Evolutionary conservation across 176 grass and related monocot genomes (phyloP).

Genomic region (Pontederia crassipes): DNA sequence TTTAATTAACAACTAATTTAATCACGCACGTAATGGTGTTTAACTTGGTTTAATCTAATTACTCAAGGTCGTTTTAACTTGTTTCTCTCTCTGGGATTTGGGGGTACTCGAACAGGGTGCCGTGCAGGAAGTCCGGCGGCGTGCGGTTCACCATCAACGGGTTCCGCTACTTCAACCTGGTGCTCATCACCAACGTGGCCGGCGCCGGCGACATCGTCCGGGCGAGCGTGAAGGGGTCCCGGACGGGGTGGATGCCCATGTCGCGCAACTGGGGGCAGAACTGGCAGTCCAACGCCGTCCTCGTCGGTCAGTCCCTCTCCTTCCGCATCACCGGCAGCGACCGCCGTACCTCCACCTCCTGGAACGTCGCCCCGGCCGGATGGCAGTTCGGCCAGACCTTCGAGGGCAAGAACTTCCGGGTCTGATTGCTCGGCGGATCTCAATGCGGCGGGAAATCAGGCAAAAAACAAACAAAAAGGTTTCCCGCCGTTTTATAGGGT

Average conservation of each 20-base stretch:
- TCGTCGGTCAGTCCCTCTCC: constrained; percentile 17
- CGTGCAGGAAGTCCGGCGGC: neutral
- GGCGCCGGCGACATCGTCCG: constrained; percentile 20
- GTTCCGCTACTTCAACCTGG: constrained; percentile 22
- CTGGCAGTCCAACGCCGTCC: constrained; percentile 23
- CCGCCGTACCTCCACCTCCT: constrained; percentile 23
- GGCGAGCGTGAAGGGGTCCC: constrained; percentile 17
- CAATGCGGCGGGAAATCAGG: too few species aligned
- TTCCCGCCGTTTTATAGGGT: too few species aligned
- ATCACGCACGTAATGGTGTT: too few species aligned
- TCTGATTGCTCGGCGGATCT: too few species aligned
- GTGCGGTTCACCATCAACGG: constrained; percentile 6
- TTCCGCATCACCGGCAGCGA: constrained; percentile 25
- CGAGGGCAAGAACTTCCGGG: constrained; percentile 15
- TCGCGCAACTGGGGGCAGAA: constrained; percentile 27
- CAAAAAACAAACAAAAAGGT: too few species aligned
- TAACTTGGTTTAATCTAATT: too few species aligned
- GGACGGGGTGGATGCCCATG: constrained; percentile 18
- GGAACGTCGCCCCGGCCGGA: constrained; percentile 7
- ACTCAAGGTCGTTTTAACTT: too few species aligned
- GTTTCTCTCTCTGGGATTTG: too few species aligned
- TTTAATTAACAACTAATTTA: too few species aligned
- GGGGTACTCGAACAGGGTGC: neutral
- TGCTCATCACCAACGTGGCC: constrained; percentile 25
- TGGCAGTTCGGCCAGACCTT: constrained; percentile 32